Evolutionary conservation across 805 yeast genomes (phyloP), one percentile per base, ranked within the genome.

Genomic region (Kodamaea neixiangensis): DNA sequence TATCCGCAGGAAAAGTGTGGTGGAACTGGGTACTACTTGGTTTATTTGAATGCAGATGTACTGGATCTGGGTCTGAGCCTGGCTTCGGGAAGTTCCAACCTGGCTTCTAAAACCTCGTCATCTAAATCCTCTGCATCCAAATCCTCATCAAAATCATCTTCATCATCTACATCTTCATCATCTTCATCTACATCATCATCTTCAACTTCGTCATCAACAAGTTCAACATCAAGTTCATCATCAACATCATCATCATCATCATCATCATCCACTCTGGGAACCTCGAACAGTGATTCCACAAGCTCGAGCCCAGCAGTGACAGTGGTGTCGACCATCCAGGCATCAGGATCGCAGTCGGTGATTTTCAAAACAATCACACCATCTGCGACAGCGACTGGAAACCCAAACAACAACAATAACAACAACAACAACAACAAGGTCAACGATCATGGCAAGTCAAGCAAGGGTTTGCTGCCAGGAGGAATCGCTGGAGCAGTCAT

Each of bases 1-100:
- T 89, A 77, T 66, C 79, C 81, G 7, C 41, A 57, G 2, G 86
- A 85, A 49, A 69, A 54, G 7, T 89, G 96, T 67, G 87, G 87
- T 29, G 69, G 77, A 18, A 58, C 64, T 22, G 59, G 59, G 33
- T 37, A 48, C 40, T 77, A 76, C 49, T 65, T 72, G 33, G 79
- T 83, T 14, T 81, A 71, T 54, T 67, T 75, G 6, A 67, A 71
- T 46, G 68, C 54, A 18, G 73, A 62, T 37, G 70, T 56, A 4
- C 50, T 54, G 39, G 44, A 31, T 11, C 33, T 20, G 38, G 31
- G 38, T 15, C 31, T 40, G 20, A 44, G 40, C 18, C 21, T 17
- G 19, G 21, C 21, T 4, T 35, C 62, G 2, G 45, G 41, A 22
- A 15, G 44, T n/a, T 38, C 49, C 4, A 25, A 25, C 7, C 31